These are phyloP conservation scores for Agrocybe pediades DNA, from an alignment of 768 basidiomycete species.

Conservation along the genomic window DNA sequence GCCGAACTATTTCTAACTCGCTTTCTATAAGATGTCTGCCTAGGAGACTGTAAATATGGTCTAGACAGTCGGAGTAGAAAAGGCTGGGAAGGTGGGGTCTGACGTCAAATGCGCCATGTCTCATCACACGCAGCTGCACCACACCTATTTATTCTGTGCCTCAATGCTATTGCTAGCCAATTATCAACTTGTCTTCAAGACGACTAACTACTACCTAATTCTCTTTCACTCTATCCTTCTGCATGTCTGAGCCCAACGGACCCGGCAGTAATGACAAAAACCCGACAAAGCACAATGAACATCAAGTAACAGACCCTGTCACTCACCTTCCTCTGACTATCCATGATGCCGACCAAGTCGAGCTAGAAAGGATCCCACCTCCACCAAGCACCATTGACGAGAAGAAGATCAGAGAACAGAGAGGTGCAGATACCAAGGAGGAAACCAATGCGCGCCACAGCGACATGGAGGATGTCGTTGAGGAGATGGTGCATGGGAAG, in stretches of 20 bases:
- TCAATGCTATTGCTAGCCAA: too few species aligned
- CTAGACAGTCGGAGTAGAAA: too few species aligned
- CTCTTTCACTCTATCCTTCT: too few species aligned
- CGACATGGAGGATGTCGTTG: constrained; percentile 29
- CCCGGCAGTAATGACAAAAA: not conserved
- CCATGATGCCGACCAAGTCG: constrained; percentile 34
- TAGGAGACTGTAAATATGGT: too few species aligned
- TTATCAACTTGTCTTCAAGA: too few species aligned
- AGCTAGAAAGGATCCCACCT: constrained; percentile 37
- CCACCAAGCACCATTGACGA: constrained; percentile 21
- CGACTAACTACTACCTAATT: too few species aligned
- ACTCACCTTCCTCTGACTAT: constrained; percentile 38
- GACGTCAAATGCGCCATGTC: too few species aligned
- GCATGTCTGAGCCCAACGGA: constrained; percentile 17
- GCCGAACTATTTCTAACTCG: too few species aligned
- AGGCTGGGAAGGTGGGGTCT: too few species aligned
- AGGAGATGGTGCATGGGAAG: constrained; percentile 27
- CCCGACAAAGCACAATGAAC: constrained; percentile 10
- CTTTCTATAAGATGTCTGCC: too few species aligned
- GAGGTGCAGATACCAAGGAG: constrained; percentile 14
- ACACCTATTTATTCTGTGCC: too few species aligned
- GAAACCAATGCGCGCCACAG: constrained; percentile 24
- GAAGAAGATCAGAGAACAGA: constrained; percentile 15
- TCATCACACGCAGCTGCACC: too few species aligned
- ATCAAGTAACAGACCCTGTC: constrained; percentile 39